Conservation (phyloP, 2,329 filamentous ascomycete genomes). For the Pseudogymnoascus sp. region DNA sequence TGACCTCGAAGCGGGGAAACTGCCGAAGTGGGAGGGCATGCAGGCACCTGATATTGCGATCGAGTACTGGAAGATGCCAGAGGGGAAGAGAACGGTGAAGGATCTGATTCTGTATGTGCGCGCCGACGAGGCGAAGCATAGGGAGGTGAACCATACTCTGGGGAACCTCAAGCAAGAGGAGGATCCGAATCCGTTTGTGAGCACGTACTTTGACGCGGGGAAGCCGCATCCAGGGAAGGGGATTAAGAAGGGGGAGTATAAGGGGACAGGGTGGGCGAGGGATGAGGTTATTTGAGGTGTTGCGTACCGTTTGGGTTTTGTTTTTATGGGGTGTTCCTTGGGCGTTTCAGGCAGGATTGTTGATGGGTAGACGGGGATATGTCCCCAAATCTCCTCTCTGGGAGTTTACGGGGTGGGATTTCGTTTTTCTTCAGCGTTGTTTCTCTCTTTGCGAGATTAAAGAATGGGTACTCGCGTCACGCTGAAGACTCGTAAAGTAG, state of each 20-base stretch:
- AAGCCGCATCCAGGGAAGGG: slow-evolving; percentile 63
- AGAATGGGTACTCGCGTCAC: background rate
- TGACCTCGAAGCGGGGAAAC: slow-evolving; percentile 75
- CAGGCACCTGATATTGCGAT: slow-evolving; percentile 81
- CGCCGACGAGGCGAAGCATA: slow-evolving; percentile 80
- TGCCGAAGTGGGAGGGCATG: slow-evolving; percentile 76
- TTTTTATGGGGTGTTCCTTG: background rate
- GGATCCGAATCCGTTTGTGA: slow-evolving; percentile 90
- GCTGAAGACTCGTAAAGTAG: background rate
- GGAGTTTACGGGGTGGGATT: background rate
- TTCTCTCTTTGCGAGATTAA: background rate
- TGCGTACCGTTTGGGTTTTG: background rate
- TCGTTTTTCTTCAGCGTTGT: background rate
- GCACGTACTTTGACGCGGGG: slow-evolving; percentile 63
- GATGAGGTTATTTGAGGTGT: slow-evolving; percentile 59
- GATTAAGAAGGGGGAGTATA: slow-evolving; percentile 46
- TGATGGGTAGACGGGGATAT: background rate
- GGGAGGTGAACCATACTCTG: slow-evolving; percentile 93
- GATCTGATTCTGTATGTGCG: slow-evolving; percentile 84
- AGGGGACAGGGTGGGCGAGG: slow-evolving; percentile 72
- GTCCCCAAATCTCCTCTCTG: slow-evolving; percentile 1
- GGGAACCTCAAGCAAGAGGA: slow-evolving; percentile 76
- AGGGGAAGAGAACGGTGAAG: slow-evolving; percentile 71
- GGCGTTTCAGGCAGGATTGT: background rate
- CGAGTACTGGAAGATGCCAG: slow-evolving; percentile 89